Conservation (phyloP, 768 basidiomycete species). For the Tulasnella calospora region DNA sequence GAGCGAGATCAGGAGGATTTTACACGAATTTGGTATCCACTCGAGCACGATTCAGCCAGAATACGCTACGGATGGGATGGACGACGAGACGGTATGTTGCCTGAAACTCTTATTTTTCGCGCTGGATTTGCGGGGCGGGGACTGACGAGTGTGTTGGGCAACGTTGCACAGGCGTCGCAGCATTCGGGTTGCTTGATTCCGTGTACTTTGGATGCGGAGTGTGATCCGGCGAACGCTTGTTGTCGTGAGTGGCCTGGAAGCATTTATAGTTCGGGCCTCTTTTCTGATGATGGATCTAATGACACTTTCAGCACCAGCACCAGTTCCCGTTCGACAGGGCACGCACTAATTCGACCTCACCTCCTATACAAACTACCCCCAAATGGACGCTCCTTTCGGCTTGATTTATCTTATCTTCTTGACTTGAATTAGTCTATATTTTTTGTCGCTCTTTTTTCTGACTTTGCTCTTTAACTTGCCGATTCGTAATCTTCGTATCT, state of each 20-base stretch:
- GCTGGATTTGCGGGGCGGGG: no score
- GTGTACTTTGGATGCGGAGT: constrained; percentile 64
- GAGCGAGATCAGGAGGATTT: constrained; percentile 69
- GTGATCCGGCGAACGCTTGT: constrained; percentile 70
- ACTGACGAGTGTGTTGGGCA: no score
- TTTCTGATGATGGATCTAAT: no score
- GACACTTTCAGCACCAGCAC: not conserved
- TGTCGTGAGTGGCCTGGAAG: constrained; percentile 38
- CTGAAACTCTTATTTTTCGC: not conserved
- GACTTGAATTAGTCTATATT: not conserved
- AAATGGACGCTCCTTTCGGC: not conserved
- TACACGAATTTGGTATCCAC: constrained; percentile 92
- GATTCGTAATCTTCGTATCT: not conserved
- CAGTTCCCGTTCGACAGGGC: not conserved
- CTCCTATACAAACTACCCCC: not conserved
- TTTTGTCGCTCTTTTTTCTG: not conserved
- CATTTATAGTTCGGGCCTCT: no score
- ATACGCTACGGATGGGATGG: constrained; percentile 31
- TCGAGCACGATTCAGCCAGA: constrained; percentile 94
- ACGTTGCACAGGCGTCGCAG: constrained; percentile 42
- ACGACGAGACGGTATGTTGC: constrained; percentile 10
- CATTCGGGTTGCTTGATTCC: constrained; percentile 63
- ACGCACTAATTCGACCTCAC: not conserved
- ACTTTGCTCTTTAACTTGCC: not conserved
- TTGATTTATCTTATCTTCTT: not conserved